A percentile compares a stretch with the other conserved stretches of the same genome.
Conservation (phyloP, 768 basidiomycete species). For the Leccinum boreale region DNA sequence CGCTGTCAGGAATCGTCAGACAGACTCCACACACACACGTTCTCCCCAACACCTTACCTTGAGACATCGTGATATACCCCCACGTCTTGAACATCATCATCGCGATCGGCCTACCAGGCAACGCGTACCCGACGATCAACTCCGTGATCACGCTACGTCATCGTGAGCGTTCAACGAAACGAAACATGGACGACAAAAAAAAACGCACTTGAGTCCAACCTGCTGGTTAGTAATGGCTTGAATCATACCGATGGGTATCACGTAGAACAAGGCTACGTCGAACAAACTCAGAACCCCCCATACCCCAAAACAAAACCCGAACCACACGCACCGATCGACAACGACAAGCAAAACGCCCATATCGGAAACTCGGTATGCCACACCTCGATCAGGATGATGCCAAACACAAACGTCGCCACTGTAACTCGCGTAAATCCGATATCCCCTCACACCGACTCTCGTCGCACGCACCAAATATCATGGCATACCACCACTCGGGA, state of each 20-base stretch:
- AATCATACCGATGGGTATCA: slow-evolving; percentile 74
- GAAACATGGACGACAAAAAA: no score
- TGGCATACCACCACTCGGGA: slow-evolving; percentile 58
- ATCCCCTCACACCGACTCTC: neutral
- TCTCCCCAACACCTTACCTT: slow-evolving; percentile 22
- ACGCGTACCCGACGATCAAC: slow-evolving; percentile 56
- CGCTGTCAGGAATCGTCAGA: slow-evolving; percentile 29
- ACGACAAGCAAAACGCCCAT: slow-evolving; percentile 41
- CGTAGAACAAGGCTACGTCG: slow-evolving; percentile 49
- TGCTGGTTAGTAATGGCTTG: slow-evolving; percentile 80
- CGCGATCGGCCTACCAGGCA: slow-evolving; percentile 66
- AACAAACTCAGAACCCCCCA: neutral
- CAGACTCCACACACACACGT: neutral
- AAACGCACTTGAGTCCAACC: slow-evolving; percentile 47
- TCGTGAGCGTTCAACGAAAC: neutral
- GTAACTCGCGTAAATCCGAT: neutral
- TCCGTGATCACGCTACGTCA: slow-evolving; percentile 58
- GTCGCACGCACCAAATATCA: slow-evolving; percentile 24
- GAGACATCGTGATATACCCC: slow-evolving; percentile 62
- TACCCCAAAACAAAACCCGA: slow-evolving; percentile 5
- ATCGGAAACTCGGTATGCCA: slow-evolving; percentile 52
- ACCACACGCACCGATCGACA: slow-evolving; percentile 23
- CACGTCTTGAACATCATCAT: slow-evolving; percentile 82
- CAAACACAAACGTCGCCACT: slow-evolving; percentile 55
- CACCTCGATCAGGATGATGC: slow-evolving; percentile 54